These are phyloP conservation scores for Suhomyces kilbournensis DNA, from an alignment of 805 yeast species.

Conservation along the genomic window DNA sequence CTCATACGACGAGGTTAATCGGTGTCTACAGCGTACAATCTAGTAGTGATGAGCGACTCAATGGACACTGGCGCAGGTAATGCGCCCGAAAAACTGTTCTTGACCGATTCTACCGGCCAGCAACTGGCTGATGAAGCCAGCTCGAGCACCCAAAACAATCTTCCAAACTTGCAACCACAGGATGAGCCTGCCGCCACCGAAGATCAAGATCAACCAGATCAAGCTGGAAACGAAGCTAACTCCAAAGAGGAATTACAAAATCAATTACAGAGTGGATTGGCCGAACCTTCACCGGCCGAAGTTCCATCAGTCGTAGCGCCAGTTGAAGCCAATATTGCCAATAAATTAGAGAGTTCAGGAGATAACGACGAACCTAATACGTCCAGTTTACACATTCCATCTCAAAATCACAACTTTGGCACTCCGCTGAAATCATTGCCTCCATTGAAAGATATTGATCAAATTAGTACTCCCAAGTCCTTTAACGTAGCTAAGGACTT, in stretches of 20 bases:
- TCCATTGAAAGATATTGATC: slow-evolving; percentile 41
- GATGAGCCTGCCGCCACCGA: not conserved
- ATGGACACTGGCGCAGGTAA: not conserved
- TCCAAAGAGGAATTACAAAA: not conserved
- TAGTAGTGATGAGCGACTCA: not conserved
- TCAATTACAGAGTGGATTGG: not conserved
- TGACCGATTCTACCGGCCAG: not conserved
- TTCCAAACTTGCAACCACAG: not conserved
- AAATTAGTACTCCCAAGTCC: slow-evolving; percentile 39
- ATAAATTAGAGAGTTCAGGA: not conserved
- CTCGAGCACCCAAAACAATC: not conserved
- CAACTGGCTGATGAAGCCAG: not conserved
- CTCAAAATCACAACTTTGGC: slow-evolving; percentile 20
- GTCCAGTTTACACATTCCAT: slow-evolving; percentile 4
- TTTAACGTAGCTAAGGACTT: slow-evolving; percentile 40
- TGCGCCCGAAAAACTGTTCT: not conserved
- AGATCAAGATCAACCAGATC: not conserved
- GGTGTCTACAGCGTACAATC: not conserved
- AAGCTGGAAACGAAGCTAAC: not conserved
- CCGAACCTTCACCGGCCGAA: not conserved
- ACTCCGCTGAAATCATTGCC: slow-evolving; percentile 43
- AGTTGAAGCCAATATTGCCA: not conserved
- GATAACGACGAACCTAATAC: slow-evolving; percentile 11
- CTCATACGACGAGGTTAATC: not conserved
- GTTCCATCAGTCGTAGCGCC: not conserved